Evolutionary conservation across 176 grass and related monocot species (phyloP), one percentile per base, ranked within the genome.

Genomic region (Eleusine indica): DNA sequence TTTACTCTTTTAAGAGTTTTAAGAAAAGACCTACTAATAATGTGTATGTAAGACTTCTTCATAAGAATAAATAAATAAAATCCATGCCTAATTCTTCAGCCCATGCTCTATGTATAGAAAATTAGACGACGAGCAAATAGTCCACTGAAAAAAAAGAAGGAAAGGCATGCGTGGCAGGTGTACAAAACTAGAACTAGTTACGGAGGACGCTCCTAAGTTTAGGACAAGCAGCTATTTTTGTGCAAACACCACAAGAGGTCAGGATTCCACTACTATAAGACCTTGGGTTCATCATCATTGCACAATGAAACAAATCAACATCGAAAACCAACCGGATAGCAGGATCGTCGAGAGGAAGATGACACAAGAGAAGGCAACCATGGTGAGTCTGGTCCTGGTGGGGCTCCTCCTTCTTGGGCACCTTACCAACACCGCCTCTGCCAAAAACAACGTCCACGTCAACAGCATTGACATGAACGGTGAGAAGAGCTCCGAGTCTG

Each of bases 311-410:
- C 48, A 51, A 51, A 3, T 14, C 10, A 51, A 51, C 3, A 51
- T 2, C 4, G 7, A 43, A 51, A 51, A 51, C 48, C 48, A 51
- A 51, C 2, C 12, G 42, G 48, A 51, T 15, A 51, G 14, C 49
- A 52, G 10, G 49, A 17, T 14, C 48, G 14, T 14, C 48, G 14
- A 52, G 49, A 52, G 6, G 56, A 22, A 60, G 56, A 60, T n/a
- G 56, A 22, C 56, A 60, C 21, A n/a, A 22, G 21, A 60, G 49
- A 51, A 57, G 30, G 70, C 29, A 42, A 46, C 43, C 68, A 66
- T 65, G 57, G 32, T 79, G 75, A 86, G 57, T 56, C 4, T 86
- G 68, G 76, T 57, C 57, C 30, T 86, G 14, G 6, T 86, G 44
- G 68, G 76, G 6, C n/a, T 86, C 14, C 60, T 83, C 19, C 32